phyloP scores from a whole-genome alignment of 2,329 filamentous ascomycete species.

The Hortaea werneckii region DNA sequence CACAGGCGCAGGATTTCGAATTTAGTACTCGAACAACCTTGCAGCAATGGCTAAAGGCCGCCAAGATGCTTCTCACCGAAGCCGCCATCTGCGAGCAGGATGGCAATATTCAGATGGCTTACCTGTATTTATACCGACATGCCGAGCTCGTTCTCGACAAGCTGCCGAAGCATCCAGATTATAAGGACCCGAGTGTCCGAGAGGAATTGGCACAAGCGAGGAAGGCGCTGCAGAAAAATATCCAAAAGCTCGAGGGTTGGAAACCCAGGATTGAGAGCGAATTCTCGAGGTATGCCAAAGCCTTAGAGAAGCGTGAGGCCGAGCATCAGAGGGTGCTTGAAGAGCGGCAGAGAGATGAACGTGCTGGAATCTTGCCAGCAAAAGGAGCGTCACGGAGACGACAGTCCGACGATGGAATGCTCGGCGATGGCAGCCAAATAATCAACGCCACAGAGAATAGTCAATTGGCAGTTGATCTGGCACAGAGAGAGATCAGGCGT shows the following conservation, averaged over 20 bases:
- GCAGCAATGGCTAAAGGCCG: conserved; percentile 29
- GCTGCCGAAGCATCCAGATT: conserved; percentile 66
- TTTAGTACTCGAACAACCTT: conserved; percentile 70
- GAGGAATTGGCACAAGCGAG: conserved; percentile 46
- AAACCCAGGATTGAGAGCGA: conserved; percentile 67
- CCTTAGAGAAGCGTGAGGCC: conserved; percentile 31
- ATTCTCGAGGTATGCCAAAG: conserved; percentile 56
- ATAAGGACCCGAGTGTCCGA: conserved; percentile 52
- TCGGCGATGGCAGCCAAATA: conserved; percentile 7
- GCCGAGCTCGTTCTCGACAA: conserved; percentile 71
- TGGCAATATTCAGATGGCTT: conserved; percentile 77
- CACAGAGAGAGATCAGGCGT: conserved; percentile 59
- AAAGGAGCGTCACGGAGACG: conserved; percentile 8
- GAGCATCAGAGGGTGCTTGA: conserved; percentile 16
- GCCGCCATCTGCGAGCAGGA: conserved; percentile 77
- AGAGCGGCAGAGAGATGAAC: conserved; percentile 1
- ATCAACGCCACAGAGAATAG: conserved; percentile 62
- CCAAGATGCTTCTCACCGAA: conserved; percentile 39
- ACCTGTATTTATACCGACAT: conserved; percentile 83
- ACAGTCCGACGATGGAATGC: conserved; percentile 7
- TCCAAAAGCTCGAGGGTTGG: conserved; percentile 64
- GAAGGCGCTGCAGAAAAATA: conserved; percentile 52
- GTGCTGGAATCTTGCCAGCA: too few species aligned
- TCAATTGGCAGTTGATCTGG: conserved; percentile 66
- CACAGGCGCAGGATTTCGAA: conserved; percentile 66